Conservation (phyloP, 306 rosid genomes). For the Fragaria iinumae region DNA sequence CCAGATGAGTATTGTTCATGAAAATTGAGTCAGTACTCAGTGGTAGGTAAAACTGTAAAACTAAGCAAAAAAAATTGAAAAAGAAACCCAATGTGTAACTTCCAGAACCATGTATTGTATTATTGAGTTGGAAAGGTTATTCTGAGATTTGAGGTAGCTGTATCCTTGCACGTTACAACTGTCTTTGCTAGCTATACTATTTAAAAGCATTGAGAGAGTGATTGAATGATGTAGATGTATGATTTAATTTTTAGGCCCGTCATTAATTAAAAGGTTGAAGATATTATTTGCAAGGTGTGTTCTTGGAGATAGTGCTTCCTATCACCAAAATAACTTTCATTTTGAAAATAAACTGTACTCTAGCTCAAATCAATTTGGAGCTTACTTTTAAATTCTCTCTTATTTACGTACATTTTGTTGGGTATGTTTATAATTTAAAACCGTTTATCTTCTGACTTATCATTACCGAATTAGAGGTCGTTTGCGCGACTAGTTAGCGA, state of each 20-base stretch:
- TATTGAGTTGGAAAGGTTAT: background rate
- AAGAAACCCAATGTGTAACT: background rate
- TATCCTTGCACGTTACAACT: constrained; percentile 7
- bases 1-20: background rate
- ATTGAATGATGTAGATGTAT: constrained; percentile 7
- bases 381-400: background rate
- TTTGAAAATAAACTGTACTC: too few species aligned
- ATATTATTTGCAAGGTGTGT: background rate
- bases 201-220: background rate
- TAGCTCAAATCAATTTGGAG: background rate
- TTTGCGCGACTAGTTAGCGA: background rate
- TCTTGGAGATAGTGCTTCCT: background rate
- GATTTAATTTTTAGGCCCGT: background rate
- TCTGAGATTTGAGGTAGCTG: too few species aligned
- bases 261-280: background rate
- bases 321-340: too few species aligned
- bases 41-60: background rate
- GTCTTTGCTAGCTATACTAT: background rate
- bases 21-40: background rate
- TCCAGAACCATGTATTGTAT: background rate
- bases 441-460: background rate
- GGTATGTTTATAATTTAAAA: background rate
- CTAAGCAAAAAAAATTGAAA: background rate
- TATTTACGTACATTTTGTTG: background rate
- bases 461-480: background rate